Base-by-base conservation (phyloP, 2,329 filamentous ascomycete genomes). In the Pseudocercospora fuligena region DNA sequence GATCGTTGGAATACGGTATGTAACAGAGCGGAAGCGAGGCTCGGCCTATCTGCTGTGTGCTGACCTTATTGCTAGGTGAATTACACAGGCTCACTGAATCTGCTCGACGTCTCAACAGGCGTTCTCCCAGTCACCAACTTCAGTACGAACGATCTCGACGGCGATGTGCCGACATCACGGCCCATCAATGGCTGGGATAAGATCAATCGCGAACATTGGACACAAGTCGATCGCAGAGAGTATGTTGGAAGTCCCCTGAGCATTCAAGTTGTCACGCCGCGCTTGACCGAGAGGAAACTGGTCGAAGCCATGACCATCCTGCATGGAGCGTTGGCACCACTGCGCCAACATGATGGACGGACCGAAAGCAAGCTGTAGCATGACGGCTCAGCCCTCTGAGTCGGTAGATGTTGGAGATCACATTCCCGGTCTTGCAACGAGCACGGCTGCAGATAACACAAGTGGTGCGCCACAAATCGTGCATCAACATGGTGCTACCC, bases 51-150 rank as follows among this genome's bases (percentile, higher is more conserved):
- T 54, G 25, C 16, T 27, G 16, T 29, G 23, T 54, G 51, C 51
- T 54, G 27, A 54, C 19, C 25, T 54, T 31, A 31, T 54, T 25
- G 25, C 12, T 27, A 54, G 51, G 84, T 87, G 0, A 85, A 87
- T 64, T 90, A 90, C 73, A 89, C 88, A 0, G 85, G 82, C 23
- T 83, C 81, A 1, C 89, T 88, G 72, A 87, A 89, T 8, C 72
- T 90, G 63, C 76, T 90, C 23, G 88, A 91, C 73, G 88, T 87
- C 72, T 85, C 88, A 0, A 85, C 88, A 1, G 89, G 85, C 19
- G 74, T 79, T 0, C 68, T 90, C 1, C 88, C 88, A 0, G 83
- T 90, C 0, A 82, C 89, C 60, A 74, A 66, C 0, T 78, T 82
- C 61, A 36, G 29, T 16, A 6, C n/a, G 54, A 40, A 58, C 0